A percentile compares a stretch with the other conserved stretches of the same genome.
Evolutionary conservation across 2,329 filamentous ascomycete species (phyloP).

Genomic region (Arachnopeziza araneosa): DNA sequence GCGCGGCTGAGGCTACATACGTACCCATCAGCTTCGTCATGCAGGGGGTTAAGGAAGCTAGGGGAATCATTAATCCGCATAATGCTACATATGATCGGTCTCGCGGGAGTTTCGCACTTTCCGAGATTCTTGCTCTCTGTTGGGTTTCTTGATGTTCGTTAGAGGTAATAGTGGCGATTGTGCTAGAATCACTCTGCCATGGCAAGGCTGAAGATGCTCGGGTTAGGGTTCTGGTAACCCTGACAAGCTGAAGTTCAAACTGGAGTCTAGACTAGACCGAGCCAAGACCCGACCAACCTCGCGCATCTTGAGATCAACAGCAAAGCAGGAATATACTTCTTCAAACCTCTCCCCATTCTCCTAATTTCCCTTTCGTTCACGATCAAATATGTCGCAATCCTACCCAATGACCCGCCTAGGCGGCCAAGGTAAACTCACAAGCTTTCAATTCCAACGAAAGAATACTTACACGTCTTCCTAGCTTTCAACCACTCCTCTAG

Average conservation of each 20-base stretch:
- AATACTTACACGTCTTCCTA: conserved; percentile 32
- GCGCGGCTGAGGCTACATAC: not conserved
- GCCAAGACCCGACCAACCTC: conserved; percentile 1
- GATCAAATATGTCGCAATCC: conserved; percentile 12
- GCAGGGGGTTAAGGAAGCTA: not conserved
- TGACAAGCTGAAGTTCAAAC: not conserved
- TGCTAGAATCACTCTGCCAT: not conserved
- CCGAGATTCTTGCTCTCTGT: too few species aligned
- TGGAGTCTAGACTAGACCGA: not conserved
- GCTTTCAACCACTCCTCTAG: conserved; percentile 71
- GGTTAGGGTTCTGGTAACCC: not conserved
- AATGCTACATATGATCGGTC: too few species aligned
- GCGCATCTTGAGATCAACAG: not conserved
- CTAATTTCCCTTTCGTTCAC: not conserved
- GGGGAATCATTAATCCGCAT: not conserved
- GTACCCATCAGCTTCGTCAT: not conserved
- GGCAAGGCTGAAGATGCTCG: not conserved
- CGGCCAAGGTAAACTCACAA: conserved; percentile 19
- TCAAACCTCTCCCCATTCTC: not conserved
- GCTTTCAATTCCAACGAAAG: conserved; percentile 1
- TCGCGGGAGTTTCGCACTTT: too few species aligned
- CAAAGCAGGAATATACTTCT: not conserved
- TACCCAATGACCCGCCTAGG: conserved; percentile 22
- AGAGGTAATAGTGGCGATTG: too few species aligned
- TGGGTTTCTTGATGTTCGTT: too few species aligned